phyloP scores from a whole-genome alignment of 1,284 basidiomycete genomes.

The Hemileia vastatrix region DNA sequence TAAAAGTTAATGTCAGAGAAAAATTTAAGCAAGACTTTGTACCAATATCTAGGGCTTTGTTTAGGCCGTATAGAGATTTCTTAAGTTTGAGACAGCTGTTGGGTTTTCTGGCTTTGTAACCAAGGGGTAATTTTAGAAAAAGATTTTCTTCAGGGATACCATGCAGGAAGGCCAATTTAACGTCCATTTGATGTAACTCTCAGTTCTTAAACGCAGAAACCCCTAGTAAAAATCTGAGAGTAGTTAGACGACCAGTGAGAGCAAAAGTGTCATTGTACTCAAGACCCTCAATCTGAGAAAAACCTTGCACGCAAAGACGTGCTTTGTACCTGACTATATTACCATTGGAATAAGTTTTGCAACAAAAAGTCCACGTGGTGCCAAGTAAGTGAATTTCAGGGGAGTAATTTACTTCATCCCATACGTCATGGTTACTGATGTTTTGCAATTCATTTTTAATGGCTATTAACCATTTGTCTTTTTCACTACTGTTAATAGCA shows the following conservation, averaged over 20 bases:
- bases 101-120: too few species aligned
- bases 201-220: conserved; percentile 7
- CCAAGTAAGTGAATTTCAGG: too few species aligned
- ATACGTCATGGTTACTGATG: too few species aligned
- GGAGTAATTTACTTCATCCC: too few species aligned
- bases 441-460: too few species aligned
- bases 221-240: conserved; percentile 13
- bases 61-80: neutral
- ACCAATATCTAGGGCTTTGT: neutral
- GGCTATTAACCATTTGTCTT: too few species aligned
- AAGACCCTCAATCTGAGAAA: conserved; percentile 14
- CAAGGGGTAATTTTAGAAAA: neutral
- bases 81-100: too few species aligned
- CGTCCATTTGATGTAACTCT: conserved; percentile 17
- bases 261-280: conserved; percentile 23
- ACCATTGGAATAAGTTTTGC: too few species aligned
- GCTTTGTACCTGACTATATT: conserved; percentile 23
- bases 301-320: conserved; percentile 23
- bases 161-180: conserved; percentile 23
- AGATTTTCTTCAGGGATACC: conserved; percentile 4
- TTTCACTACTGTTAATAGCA: too few species aligned
- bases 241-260: conserved; percentile 2
- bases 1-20: neutral
- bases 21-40: neutral
- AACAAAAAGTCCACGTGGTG: too few species aligned